A percentile compares a stretch with the other conserved stretches of the same genome.
Evolutionary conservation across 164 flowering plant genomes (phyloP).

Genomic region (Tetracentron sinense): DNA sequence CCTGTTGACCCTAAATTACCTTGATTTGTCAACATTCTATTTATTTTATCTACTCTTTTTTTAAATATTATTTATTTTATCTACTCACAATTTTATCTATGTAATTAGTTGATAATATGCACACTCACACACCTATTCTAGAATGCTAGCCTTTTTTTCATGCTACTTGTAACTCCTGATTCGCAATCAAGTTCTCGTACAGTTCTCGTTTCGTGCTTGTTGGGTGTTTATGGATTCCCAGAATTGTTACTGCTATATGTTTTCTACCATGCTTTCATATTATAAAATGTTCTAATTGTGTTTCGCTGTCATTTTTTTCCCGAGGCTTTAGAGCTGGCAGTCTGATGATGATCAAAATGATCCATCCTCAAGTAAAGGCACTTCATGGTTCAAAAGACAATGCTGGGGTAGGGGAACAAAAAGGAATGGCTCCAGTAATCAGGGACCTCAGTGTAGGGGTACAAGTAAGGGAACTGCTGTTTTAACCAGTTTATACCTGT

Average conservation of each 20-base stretch:
- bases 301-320: not conserved
- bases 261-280: not conserved
- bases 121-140: too few species aligned
- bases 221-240: not conserved
- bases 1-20: too few species aligned
- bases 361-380: conserved; percentile 37
- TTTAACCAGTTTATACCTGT: not conserved
- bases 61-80: too few species aligned
- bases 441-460: conserved; percentile 27
- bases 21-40: too few species aligned
- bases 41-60: too few species aligned
- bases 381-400: conserved; percentile 57
- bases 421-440: conserved; percentile 20
- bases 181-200: too few species aligned
- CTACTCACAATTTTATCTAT: too few species aligned
- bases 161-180: too few species aligned
- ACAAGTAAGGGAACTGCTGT: conserved; percentile 41
- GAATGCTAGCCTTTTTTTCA: too few species aligned
- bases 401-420: conserved; percentile 30
- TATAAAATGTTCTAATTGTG: conserved; percentile 5
- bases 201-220: too few species aligned
- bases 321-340: conserved; percentile 41
- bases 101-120: too few species aligned
- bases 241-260: not conserved
- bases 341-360: conserved; percentile 37